These are phyloP conservation scores for Albatrellus ellisii DNA, from an alignment of 768 basidiomycete species.

Conservation along the genomic window DNA sequence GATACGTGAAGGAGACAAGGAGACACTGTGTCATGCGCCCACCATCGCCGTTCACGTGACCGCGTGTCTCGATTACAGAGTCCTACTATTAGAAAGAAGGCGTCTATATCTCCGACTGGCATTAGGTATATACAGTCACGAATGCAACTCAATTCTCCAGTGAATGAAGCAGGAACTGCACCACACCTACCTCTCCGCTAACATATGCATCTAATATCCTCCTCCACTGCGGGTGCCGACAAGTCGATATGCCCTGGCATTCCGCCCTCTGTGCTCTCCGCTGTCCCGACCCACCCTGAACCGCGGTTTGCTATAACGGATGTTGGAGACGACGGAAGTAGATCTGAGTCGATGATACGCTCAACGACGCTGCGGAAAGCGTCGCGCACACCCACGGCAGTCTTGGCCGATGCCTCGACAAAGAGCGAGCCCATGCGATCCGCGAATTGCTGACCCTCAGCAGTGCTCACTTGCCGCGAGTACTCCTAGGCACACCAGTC, in stretches of 20 bases:
- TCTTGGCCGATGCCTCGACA: slow-evolving; percentile 91
- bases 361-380: slow-evolving; percentile 68
- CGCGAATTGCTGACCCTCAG: slow-evolving; percentile 75
- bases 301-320: slow-evolving; percentile 13
- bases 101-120: too few species aligned
- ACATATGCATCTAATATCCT: too few species aligned
- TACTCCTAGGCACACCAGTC: slow-evolving; percentile 45
- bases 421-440: slow-evolving; percentile 73
- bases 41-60: too few species aligned
- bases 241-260: slow-evolving; percentile 35
- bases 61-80: too few species aligned
- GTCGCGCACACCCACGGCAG: slow-evolving; percentile 67
- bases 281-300: slow-evolving; percentile 3
- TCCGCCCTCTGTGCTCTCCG: slow-evolving; percentile 9
- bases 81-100: too few species aligned
- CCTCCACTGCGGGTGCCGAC: too few species aligned
- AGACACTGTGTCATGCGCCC: too few species aligned
- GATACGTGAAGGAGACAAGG: too few species aligned
- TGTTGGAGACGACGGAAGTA: slow-evolving; percentile 45
- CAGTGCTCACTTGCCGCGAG: slow-evolving; percentile 72
- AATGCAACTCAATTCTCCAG: too few species aligned
- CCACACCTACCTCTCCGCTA: too few species aligned
- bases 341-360: slow-evolving; percentile 73
- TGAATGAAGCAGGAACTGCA: too few species aligned
- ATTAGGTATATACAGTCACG: too few species aligned